These are phyloP conservation scores for Cyberlindnera amylophila DNA, from an alignment of 805 yeast species.

Conservation along the genomic window DNA sequence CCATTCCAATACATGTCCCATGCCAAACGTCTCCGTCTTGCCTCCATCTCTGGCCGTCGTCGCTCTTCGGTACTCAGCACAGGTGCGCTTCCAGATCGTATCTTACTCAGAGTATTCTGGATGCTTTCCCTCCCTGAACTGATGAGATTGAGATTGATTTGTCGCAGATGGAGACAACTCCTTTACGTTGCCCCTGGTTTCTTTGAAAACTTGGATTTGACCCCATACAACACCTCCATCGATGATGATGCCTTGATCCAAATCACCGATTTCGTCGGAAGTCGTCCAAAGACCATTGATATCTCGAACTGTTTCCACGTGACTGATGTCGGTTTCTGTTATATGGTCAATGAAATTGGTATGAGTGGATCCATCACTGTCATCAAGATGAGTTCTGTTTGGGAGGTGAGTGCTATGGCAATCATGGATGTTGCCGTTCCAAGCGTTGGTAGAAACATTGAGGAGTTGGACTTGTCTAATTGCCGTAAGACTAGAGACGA, in stretches of 20 bases:
- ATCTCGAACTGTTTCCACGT: constrained; percentile 74
- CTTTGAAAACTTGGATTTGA: constrained; percentile 49
- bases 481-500: constrained; percentile 72
- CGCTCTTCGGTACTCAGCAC: constrained; percentile 54
- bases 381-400: constrained; percentile 61
- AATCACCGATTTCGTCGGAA: constrained; percentile 67
- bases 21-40: constrained; percentile 48
- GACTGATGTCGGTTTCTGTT: constrained; percentile 71
- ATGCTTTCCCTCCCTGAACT: constrained; percentile 52
- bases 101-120: constrained; percentile 51
- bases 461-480: constrained; percentile 62
- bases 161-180: constrained; percentile 66
- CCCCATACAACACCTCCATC: constrained; percentile 57
- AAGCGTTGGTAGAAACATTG: constrained; percentile 54
- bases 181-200: constrained; percentile 53
- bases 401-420: constrained; percentile 81
- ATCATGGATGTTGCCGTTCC: constrained; percentile 73
- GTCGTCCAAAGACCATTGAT: constrained; percentile 57
- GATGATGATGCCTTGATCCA: constrained; percentile 53
- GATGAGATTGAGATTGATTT: constrained; percentile 55
- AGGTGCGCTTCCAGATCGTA: constrained; percentile 59
- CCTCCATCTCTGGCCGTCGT: constrained; percentile 43
- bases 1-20: constrained; percentile 53
- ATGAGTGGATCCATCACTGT: constrained; percentile 53
- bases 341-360: constrained; percentile 67